Conservation (phyloP, 75 land plant genomes). For the Cryptomeria japonica region DNA sequence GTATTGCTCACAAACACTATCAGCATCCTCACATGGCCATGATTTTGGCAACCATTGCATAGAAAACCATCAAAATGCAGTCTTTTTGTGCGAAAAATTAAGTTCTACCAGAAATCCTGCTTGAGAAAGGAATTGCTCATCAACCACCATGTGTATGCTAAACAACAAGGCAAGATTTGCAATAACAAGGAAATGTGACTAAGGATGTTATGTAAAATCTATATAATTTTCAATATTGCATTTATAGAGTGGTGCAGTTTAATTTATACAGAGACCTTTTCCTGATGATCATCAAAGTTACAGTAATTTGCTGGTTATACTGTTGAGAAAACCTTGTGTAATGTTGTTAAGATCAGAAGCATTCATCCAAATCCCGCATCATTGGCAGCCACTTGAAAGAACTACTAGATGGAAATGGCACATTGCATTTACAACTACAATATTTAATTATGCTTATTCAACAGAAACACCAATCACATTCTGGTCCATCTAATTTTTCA, state of each 20-base stretch:
- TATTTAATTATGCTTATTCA: no score
- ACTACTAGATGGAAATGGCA: background rate
- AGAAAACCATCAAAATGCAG: background rate
- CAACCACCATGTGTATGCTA: background rate
- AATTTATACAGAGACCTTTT: background rate
- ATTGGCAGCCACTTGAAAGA: background rate
- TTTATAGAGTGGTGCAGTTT: background rate
- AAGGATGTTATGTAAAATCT: background rate
- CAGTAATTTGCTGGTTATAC: background rate
- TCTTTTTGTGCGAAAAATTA: background rate
- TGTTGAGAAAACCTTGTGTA: background rate
- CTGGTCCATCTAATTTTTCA: no score
- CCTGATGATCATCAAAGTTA: background rate
- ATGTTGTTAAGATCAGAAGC: background rate
- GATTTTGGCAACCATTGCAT: background rate
- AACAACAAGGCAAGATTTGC: background rate
- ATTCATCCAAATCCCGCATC: background rate
- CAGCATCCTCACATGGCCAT: background rate
- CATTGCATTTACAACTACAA: background rate
- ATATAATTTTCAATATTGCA: background rate
- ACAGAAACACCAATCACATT: no score
- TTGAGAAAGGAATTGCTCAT: background rate
- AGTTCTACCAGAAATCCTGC: background rate
- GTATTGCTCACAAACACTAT: no score
- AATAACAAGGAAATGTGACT: background rate